These are phyloP conservation scores for Erythrobasidium hasegawianum DNA, from an alignment of 1,284 basidiomycete genomes.

Conservation along the genomic window DNA sequence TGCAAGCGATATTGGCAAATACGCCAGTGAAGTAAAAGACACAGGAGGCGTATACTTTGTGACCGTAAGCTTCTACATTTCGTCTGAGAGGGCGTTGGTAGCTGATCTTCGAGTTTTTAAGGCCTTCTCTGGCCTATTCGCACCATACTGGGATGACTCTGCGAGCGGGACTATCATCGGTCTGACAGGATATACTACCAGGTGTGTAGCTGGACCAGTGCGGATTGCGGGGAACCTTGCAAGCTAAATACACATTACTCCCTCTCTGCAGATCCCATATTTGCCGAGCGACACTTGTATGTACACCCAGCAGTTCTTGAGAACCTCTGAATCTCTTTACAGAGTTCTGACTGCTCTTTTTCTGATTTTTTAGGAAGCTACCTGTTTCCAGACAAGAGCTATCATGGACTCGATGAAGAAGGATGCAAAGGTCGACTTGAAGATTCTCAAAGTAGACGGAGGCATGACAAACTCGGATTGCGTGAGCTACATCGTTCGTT, in stretches of 20 bases:
- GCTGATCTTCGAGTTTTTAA: background rate
- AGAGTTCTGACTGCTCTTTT: background rate
- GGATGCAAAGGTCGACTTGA: constrained; percentile 57
- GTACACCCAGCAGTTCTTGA: background rate
- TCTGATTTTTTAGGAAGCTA: constrained; percentile 59
- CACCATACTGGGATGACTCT: constrained; percentile 69
- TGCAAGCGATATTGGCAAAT: constrained; percentile 76
- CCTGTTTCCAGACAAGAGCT: constrained; percentile 75
- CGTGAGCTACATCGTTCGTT: background rate
- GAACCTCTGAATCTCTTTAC: background rate
- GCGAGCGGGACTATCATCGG: constrained; percentile 80
- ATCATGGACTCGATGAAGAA: constrained; percentile 90
- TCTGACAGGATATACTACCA: constrained; percentile 86
- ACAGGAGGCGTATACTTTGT: constrained; percentile 97
- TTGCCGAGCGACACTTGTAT: constrained; percentile 72
- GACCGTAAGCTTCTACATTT: constrained; percentile 60
- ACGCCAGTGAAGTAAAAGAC: constrained; percentile 72
- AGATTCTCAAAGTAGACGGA: constrained; percentile 44
- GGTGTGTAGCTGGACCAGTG: too few species aligned
- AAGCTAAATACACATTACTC: too few species aligned
- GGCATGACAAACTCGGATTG: constrained; percentile 69
- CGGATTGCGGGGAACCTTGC: too few species aligned
- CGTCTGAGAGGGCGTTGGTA: constrained; percentile 46
- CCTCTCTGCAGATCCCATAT: constrained; percentile 59
- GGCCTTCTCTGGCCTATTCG: constrained; percentile 51